Evolutionary conservation across 768 basidiomycete species (phyloP).

Genomic region (Pleurotus sapidus): DNA sequence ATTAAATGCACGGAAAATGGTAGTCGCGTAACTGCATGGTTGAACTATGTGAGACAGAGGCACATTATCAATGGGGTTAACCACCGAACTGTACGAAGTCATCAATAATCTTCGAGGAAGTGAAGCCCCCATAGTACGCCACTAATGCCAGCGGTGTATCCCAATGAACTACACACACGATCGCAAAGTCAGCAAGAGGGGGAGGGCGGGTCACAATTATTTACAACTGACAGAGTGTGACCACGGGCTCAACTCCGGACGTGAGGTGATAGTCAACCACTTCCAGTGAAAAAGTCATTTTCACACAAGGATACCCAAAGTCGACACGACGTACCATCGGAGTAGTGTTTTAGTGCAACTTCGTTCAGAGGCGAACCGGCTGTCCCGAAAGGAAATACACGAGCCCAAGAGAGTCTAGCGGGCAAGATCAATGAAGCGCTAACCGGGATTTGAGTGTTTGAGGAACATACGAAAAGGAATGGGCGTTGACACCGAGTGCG

Average conservation of each 20-base stretch:
- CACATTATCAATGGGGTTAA: too few species aligned
- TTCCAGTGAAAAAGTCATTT: slow-evolving; percentile 11
- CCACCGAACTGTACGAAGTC: slow-evolving; percentile 42
- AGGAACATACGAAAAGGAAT: slow-evolving; percentile 45
- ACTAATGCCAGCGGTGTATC: slow-evolving; percentile 44
- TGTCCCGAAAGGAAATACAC: slow-evolving; percentile 48
- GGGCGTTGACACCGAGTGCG: slow-evolving; percentile 48
- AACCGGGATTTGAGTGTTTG: neutral
- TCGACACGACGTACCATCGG: slow-evolving; percentile 29
- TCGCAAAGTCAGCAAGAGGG: neutral
- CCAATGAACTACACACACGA: slow-evolving; percentile 37
- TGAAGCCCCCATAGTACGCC: slow-evolving; percentile 50
- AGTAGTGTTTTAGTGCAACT: slow-evolving; percentile 41
- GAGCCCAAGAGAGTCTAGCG: slow-evolving; percentile 45
- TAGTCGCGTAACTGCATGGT: slow-evolving; percentile 40
- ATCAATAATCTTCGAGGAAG: slow-evolving; percentile 40
- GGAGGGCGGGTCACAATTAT: neutral
- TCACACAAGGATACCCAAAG: too few species aligned
- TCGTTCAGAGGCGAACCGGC: slow-evolving; percentile 49
- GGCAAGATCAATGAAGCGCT: neutral
- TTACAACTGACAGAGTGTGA: slow-evolving; percentile 48
- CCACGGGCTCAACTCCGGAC: slow-evolving; percentile 41
- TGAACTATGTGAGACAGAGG: neutral
- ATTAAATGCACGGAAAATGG: slow-evolving; percentile 46
- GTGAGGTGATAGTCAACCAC: slow-evolving; percentile 45